Percentiles rank a stretch among this genome's conserved stretches.
phyloP scores from a whole-genome alignment of 768 basidiomycete genomes.

The Lactarius pseudohatsudake region DNA sequence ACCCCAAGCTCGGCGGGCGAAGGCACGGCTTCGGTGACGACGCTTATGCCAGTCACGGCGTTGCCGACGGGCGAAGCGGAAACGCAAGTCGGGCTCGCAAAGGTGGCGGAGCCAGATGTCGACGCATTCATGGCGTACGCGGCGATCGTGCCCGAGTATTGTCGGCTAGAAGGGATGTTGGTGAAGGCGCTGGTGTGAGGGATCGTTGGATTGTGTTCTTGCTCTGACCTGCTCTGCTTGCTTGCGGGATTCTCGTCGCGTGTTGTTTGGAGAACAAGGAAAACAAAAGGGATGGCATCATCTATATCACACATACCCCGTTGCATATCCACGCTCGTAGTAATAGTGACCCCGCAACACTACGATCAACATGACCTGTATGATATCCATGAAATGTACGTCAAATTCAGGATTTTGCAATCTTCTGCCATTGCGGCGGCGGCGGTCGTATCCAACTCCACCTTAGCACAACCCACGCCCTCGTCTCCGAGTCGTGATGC shows the following conservation, averaged over 20 bases:
- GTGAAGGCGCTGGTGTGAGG: slow-evolving; percentile 56
- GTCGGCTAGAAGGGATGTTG: slow-evolving; percentile 75
- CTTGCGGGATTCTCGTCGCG: slow-evolving; percentile 8
- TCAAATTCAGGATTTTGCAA: not conserved
- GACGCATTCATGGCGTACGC: slow-evolving; percentile 88
- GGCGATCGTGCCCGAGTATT: slow-evolving; percentile 81
- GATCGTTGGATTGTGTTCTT: slow-evolving; percentile 11
- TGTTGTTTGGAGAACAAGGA: slow-evolving; percentile 1
- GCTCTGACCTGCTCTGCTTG: slow-evolving; percentile 28
- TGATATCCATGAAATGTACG: slow-evolving; percentile 8
- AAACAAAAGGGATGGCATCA: slow-evolving; percentile 14
- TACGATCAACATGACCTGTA: slow-evolving; percentile 6
- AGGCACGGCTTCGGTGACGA: slow-evolving; percentile 37
- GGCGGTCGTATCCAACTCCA: not conserved
- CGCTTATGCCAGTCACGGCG: slow-evolving; percentile 69
- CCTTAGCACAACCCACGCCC: not conserved
- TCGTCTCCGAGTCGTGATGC: not conserved
- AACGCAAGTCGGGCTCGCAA: slow-evolving; percentile 71
- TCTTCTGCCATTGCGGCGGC: not conserved
- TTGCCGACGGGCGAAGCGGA: slow-evolving; percentile 72
- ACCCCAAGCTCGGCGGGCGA: slow-evolving; percentile 29
- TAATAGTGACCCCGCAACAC: not conserved
- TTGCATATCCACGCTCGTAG: slow-evolving; percentile 11
- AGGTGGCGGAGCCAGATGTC: slow-evolving; percentile 80
- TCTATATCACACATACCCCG: slow-evolving; percentile 19